Conservation (phyloP, 2,329 filamentous ascomycete genomes). For the Tolypocladium pustulatum region DNA sequence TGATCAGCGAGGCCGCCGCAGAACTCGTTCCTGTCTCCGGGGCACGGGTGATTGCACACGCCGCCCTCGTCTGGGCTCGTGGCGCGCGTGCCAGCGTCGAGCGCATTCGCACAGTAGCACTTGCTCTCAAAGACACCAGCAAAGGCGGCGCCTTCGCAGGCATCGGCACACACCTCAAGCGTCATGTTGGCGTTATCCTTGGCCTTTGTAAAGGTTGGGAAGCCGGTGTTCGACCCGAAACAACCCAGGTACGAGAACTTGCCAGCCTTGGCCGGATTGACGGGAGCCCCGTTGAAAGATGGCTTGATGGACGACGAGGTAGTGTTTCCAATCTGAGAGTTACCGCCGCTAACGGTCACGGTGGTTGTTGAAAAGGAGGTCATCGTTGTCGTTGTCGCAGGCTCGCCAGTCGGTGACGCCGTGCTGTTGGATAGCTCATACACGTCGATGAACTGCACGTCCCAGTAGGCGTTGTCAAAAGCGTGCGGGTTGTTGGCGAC, state of each 20-base stretch:
- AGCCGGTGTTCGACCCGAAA: conserved; percentile 26
- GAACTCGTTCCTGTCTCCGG: conserved; percentile 26
- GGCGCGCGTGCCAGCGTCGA: conserved; percentile 29
- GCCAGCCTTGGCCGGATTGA: conserved; percentile 21
- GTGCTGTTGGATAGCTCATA: conserved; percentile 19
- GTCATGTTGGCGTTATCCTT: conserved; percentile 26
- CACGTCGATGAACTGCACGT: conserved; percentile 45
- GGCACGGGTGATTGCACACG: conserved; percentile 25
- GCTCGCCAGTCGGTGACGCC: not conserved
- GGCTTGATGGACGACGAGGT: conserved; percentile 1
- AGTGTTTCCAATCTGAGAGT: not conserved
- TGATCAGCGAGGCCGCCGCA: conserved; percentile 29
- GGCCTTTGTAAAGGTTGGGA: conserved; percentile 21
- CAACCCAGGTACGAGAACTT: conserved; percentile 28
- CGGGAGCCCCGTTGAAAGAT: conserved; percentile 5
- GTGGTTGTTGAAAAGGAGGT: not conserved
- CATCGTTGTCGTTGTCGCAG: not conserved
- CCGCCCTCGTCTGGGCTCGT: conserved; percentile 6
- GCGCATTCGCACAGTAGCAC: conserved; percentile 34
- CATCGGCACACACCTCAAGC: conserved; percentile 24
- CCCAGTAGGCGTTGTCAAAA: conserved; percentile 34
- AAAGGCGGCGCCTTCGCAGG: conserved; percentile 24
- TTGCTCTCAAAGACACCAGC: conserved; percentile 27
- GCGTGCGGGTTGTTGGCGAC: conserved; percentile 33
- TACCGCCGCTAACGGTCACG: not conserved